These are phyloP conservation scores for Tolypocladium ophioglossoides DNA, from an alignment of 2,329 filamentous ascomycete genomes.

Conservation along the genomic window DNA sequence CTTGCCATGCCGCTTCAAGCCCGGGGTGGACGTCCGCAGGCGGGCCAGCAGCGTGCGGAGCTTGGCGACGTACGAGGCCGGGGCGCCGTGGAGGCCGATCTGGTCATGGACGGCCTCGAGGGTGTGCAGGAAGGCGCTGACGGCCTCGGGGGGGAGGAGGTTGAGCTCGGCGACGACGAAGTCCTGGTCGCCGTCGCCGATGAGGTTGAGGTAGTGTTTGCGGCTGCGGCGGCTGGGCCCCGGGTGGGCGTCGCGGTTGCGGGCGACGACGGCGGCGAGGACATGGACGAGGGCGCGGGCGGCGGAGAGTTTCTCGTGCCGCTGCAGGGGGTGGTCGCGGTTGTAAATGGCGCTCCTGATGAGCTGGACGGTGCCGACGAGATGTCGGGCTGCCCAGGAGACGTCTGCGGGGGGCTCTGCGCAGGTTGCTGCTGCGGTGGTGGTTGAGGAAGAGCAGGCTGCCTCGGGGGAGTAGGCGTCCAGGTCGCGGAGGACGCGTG, in stretches of 20 bases:
- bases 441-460: neutral
- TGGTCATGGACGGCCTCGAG: conserved; percentile 22
- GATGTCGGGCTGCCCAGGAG: conserved; percentile 38
- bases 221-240: conserved; percentile 19
- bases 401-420: conserved; percentile 27
- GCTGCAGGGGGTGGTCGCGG: conserved; percentile 24
- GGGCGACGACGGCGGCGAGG: conserved; percentile 31
- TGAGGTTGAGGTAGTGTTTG: conserved; percentile 37
- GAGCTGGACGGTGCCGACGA: conserved; percentile 29
- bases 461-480: conserved; percentile 18
- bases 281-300: conserved; percentile 37
- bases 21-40: conserved; percentile 16
- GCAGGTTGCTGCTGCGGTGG: neutral
- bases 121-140: conserved; percentile 30
- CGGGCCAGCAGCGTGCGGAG: conserved; percentile 21
- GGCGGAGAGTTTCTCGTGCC: conserved; percentile 31
- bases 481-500: conserved; percentile 34
- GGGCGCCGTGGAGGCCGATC: conserved; percentile 22
- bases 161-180: conserved; percentile 36
- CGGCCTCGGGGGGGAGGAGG: conserved; percentile 28
- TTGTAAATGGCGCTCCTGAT: conserved; percentile 31
- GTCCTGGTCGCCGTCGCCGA: conserved; percentile 30
- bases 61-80: conserved; percentile 23
- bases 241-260: conserved; percentile 25
- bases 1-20: conserved; percentile 20